Percentiles rank a stretch among this genome's conserved stretches.
Conservation (phyloP, 352 stramenopile genomes). For the Aphanomyces astaci region DNA sequence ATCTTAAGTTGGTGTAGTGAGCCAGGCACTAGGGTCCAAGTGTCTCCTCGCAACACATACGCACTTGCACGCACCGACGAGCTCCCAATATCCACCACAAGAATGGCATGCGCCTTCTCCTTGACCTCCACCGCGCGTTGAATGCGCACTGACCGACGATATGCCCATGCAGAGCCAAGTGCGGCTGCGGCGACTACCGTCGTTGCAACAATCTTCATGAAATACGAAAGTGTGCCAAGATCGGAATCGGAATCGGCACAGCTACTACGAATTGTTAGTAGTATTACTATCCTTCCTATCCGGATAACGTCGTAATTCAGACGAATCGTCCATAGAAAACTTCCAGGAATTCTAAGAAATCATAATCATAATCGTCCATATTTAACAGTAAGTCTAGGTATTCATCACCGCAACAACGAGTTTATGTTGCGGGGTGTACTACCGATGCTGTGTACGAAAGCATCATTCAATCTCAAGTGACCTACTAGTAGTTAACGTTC, state of each 20-base stretch:
- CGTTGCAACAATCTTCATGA: not conserved
- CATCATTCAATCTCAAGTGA: too few relatives aligned
- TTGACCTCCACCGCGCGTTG: not conserved
- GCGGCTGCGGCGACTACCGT: not conserved
- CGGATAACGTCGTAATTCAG: not conserved
- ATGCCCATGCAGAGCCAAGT: not conserved
- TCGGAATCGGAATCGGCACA: not conserved
- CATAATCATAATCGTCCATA: too few relatives aligned
- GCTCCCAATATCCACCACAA: slow-evolving; percentile 90
- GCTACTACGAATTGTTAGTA: not conserved
- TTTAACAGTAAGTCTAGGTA: too few relatives aligned
- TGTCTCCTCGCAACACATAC: slow-evolving; percentile 54
- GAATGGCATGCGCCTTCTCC: slow-evolving; percentile 19
- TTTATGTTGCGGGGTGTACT: too few relatives aligned
- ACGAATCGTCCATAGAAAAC: not conserved
- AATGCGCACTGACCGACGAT: not conserved
- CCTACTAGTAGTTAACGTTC: too few relatives aligned
- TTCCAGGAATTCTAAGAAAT: too few relatives aligned
- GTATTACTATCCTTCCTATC: not conserved
- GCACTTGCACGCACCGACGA: slow-evolving; percentile 88
- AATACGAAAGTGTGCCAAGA: not conserved
- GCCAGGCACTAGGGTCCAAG: slow-evolving; percentile 55
- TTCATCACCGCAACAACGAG: too few relatives aligned
- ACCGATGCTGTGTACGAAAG: too few relatives aligned
- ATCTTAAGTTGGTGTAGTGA: slow-evolving; percentile 59